These are phyloP conservation scores for Pythium dissimile DNA, from an alignment of 352 stramenopile genomes.

Conservation along the genomic window DNA sequence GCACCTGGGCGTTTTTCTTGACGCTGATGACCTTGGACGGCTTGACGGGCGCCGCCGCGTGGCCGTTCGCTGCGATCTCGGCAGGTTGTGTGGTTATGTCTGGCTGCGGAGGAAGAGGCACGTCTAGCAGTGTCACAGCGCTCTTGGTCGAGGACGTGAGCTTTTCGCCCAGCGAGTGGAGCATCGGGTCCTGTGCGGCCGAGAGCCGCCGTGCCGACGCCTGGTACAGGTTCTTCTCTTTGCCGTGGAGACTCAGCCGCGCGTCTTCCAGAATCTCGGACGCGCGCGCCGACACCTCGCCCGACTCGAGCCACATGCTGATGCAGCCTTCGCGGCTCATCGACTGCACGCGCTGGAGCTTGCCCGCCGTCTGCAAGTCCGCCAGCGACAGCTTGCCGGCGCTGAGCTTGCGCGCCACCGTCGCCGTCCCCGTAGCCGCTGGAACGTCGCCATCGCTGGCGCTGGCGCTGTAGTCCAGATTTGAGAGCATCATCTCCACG, in stretches of 20 bases:
- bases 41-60: not conserved
- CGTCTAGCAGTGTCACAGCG: slow-evolving; percentile 14
- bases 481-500: slow-evolving; percentile 42
- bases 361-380: slow-evolving; percentile 9
- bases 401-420: slow-evolving; percentile 9
- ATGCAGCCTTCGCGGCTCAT: slow-evolving; percentile 66
- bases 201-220: slow-evolving; percentile 58
- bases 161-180: slow-evolving; percentile 65
- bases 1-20: not conserved
- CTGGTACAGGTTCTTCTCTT: slow-evolving; percentile 81
- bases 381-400: not conserved
- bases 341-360: slow-evolving; percentile 24
- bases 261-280: slow-evolving; percentile 83
- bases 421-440: not conserved
- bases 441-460: slow-evolving; percentile 24
- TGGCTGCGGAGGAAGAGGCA: too few species aligned
- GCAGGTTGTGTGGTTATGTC: too few species aligned
- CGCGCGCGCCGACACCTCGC: slow-evolving; percentile 74
- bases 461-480: slow-evolving; percentile 39
- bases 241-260: slow-evolving; percentile 68
- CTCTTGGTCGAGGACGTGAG: slow-evolving; percentile 46
- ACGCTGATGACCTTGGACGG: not conserved
- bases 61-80: too few species aligned
- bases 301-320: slow-evolving; percentile 79
- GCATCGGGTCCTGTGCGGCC: slow-evolving; percentile 58